These are phyloP conservation scores for Kodamaea hsintzibuensis DNA, from an alignment of 805 yeast species.

Conservation along the genomic window DNA sequence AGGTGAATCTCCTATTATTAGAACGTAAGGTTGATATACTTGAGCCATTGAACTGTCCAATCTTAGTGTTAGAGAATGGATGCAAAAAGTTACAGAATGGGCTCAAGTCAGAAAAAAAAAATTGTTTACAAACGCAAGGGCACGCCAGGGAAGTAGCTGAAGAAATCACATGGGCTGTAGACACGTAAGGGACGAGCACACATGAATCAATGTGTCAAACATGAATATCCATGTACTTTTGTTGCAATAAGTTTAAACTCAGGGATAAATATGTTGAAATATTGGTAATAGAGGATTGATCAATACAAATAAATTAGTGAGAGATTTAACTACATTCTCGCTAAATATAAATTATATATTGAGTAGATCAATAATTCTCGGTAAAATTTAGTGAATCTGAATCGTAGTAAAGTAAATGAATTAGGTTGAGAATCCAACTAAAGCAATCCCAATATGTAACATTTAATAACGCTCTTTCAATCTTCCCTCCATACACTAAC, in stretches of 20 bases:
- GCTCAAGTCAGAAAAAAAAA: neutral
- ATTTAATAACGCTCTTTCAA: neutral
- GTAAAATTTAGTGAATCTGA: neutral
- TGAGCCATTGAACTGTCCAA: neutral
- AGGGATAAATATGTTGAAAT: too few relatives aligned
- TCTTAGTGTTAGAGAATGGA: neutral
- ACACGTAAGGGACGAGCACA: neutral
- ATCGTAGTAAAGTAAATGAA: neutral
- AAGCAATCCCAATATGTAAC: neutral
- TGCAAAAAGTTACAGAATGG: neutral
- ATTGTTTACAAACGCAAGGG: neutral
- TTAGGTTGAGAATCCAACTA: neutral
- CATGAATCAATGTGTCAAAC: neutral
- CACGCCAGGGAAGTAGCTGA: neutral
- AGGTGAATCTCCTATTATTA: slow-evolving; percentile 21
- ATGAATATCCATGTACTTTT: neutral
- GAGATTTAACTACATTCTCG: neutral
- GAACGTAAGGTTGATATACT: neutral
- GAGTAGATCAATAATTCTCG: neutral
- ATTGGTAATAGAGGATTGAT: too few relatives aligned
- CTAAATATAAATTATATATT: neutral
- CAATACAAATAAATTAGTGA: neutral
- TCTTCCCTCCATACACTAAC: neutral
- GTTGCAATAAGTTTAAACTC: too few relatives aligned
- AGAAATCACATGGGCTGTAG: neutral